A percentile compares a stretch with the other conserved stretches of the same genome.
Evolutionary conservation across 2,329 filamentous ascomycete genomes (phyloP).

Genomic region (Fusarium fujikuroi): DNA sequence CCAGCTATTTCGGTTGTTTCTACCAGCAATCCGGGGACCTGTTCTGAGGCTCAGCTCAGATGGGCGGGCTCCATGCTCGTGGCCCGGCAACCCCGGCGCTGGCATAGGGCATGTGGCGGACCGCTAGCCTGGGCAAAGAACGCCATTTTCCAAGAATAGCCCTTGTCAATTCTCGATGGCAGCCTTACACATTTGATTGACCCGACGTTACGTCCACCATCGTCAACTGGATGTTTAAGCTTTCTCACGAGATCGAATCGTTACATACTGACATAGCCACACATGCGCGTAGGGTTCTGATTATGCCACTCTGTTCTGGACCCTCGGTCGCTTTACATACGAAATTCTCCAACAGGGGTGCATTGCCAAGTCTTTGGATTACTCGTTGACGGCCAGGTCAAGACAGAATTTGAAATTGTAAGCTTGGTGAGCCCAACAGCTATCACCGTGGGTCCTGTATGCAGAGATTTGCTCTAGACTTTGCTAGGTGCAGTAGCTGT

Average conservation of each 20-base stretch:
- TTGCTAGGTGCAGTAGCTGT: conserved; percentile 31
- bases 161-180: conserved; percentile 23
- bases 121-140: conserved; percentile 30
- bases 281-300: conserved; percentile 16
- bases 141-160: conserved; percentile 44
- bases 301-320: conserved; percentile 2
- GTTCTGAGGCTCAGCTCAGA: conserved; percentile 20
- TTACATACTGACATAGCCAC: conserved; percentile 36
- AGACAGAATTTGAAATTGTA: conserved; percentile 16
- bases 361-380: conserved; percentile 16
- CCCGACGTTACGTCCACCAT: conserved; percentile 29
- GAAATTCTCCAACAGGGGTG: conserved; percentile 22
- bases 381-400: conserved; percentile 3
- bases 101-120: conserved; percentile 28
- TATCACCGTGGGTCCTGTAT: conserved; percentile 29
- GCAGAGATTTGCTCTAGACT: conserved; percentile 31
- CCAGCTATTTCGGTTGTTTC: conserved; percentile 23
- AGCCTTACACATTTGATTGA: conserved; percentile 17
- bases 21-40: conserved; percentile 28
- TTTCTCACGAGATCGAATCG: conserved; percentile 38
- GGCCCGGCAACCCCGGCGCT: conserved; percentile 40
- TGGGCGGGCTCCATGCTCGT: conserved; percentile 18
- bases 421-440: conserved; percentile 26
- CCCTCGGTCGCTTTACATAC: not conserved
- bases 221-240: conserved; percentile 28